Evolutionary conservation across 805 yeast genomes (phyloP).

Genomic region (Hanseniaspora jakobsenii): DNA sequence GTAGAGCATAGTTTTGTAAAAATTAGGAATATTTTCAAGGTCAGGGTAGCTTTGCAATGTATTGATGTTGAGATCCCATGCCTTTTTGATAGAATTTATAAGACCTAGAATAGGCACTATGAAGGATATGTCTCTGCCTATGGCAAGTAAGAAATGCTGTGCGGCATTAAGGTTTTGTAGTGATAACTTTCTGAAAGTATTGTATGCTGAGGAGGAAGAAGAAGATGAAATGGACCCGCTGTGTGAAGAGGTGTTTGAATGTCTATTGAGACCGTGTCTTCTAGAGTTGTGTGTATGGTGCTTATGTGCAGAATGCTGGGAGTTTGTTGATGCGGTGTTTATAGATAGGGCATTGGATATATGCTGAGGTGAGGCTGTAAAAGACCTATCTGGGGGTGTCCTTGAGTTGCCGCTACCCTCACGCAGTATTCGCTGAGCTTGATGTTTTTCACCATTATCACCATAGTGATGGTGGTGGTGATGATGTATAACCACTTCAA

Average conservation of each 20-base stretch:
- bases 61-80: conserved; percentile 19
- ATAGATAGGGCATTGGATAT: conserved; percentile 1
- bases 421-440: not conserved
- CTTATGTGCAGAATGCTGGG: too few relatives aligned
- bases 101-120: conserved; percentile 52
- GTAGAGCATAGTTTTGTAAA: conserved; percentile 13
- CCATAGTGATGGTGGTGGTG: conserved; percentile 22
- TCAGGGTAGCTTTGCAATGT: conserved; percentile 10
- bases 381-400: conserved; percentile 4
- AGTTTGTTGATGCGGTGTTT: not conserved
- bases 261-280: too few relatives aligned
- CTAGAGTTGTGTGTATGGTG: too few relatives aligned
- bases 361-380: conserved; percentile 10
- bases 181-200: conserved; percentile 46
- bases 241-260: not conserved
- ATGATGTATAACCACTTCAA: conserved; percentile 23
- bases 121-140: conserved; percentile 68
- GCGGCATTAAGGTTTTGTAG: conserved; percentile 59
- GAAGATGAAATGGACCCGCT: not conserved
- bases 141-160: conserved; percentile 62
- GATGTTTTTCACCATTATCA: conserved; percentile 6
- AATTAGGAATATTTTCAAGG: conserved; percentile 10
- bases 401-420: not conserved
- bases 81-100: conserved; percentile 31
- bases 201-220: conserved; percentile 17